Evolutionary conservation across 1,139 yeast genomes (phyloP).

Genomic region (Protomyces inundatus): DNA sequence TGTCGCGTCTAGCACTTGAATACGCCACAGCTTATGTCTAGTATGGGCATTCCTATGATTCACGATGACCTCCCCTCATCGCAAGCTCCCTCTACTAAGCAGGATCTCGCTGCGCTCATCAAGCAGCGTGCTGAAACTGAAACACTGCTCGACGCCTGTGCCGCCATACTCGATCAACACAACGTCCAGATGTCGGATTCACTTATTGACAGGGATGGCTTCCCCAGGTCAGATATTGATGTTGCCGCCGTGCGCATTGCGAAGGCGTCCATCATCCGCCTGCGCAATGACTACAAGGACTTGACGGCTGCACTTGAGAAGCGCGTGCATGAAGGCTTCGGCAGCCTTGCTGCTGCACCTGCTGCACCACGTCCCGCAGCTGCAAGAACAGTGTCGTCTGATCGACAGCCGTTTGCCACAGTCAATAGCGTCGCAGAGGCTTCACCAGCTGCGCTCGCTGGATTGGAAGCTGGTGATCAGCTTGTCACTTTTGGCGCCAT

Average conservation of each 20-base stretch:
- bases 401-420: conserved; percentile 40
- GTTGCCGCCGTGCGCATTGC: conserved; percentile 56
- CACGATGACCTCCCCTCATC: conserved; percentile 8
- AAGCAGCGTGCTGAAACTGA: conserved; percentile 34
- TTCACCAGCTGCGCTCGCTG: conserved; percentile 50
- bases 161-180: conserved; percentile 36
- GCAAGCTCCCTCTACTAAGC: not conserved
- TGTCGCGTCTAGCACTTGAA: no score
- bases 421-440: conserved; percentile 39
- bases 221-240: conserved; percentile 79
- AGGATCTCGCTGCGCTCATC: conserved; percentile 29
- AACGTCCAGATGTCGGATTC: conserved; percentile 60
- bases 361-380: conserved; percentile 24
- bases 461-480: conserved; percentile 45
- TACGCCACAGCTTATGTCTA: not conserved
- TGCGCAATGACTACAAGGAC: conserved; percentile 60
- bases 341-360: conserved; percentile 36
- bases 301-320: conserved; percentile 36
- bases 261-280: conserved; percentile 59
- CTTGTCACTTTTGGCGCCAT: conserved; percentile 52
- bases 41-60: conserved; percentile 27
- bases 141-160: conserved; percentile 35
- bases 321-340: conserved; percentile 18
- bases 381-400: conserved; percentile 36
- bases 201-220: conserved; percentile 67